Percentiles rank a stretch among this genome's conserved stretches.
phyloP scores from a whole-genome alignment of 2,329 filamentous ascomycete genomes.

The Huntiella abstrusa region DNA sequence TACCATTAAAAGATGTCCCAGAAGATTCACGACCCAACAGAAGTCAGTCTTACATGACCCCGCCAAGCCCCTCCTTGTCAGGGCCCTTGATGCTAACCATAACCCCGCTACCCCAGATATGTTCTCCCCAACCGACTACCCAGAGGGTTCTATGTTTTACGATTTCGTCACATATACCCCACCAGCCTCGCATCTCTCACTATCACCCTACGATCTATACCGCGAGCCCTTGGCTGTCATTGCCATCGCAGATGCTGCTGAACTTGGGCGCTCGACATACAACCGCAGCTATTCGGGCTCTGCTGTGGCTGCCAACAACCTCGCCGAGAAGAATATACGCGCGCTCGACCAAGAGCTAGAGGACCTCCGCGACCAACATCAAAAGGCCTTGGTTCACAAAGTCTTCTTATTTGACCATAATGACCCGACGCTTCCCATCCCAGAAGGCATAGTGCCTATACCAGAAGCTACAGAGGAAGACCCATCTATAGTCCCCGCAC shows the following conservation, averaged over 20 bases:
- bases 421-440: constrained; percentile 32
- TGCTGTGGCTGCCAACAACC: background rate
- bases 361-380: constrained; percentile 51
- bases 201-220: constrained; percentile 81
- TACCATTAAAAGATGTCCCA: constrained; percentile 71
- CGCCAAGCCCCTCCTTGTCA: background rate
- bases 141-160: constrained; percentile 70
- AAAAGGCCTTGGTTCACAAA: constrained; percentile 59
- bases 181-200: constrained; percentile 56
- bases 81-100: background rate
- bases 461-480: constrained; percentile 50
- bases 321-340: constrained; percentile 36
- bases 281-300: constrained; percentile 22
- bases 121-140: constrained; percentile 83
- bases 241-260: constrained; percentile 64
- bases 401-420: constrained; percentile 63
- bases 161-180: constrained; percentile 67
- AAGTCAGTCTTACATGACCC: constrained; percentile 36
- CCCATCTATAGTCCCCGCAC: constrained; percentile 14
- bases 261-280: constrained; percentile 38
- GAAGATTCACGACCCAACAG: constrained; percentile 69
- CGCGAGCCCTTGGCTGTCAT: constrained; percentile 69
- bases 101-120: constrained; percentile 41
- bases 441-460: constrained; percentile 51
- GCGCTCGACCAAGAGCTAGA: constrained; percentile 49